A percentile compares a stretch with the other conserved stretches of the same genome.
Evolutionary conservation across 139 green algal genomes (phyloP).

Genomic region (Diplosphaera chodatii): DNA sequence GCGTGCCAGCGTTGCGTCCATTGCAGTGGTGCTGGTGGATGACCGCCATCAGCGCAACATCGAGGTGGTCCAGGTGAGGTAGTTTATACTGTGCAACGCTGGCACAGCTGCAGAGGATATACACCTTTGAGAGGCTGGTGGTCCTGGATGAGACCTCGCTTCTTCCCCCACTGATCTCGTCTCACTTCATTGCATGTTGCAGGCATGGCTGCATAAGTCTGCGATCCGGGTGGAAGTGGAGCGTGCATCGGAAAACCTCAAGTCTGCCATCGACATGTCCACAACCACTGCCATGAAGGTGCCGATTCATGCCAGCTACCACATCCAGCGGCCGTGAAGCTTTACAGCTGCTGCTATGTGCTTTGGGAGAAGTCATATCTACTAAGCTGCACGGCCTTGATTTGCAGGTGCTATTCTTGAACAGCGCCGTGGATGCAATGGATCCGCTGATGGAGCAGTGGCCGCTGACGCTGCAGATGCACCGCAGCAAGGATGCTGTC

Average conservation of each 20-base stretch:
- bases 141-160: too few relatives aligned
- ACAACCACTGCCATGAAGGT: background rate
- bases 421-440: constrained; percentile 30
- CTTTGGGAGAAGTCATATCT: too few relatives aligned
- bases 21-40: constrained; percentile 21
- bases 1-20: background rate
- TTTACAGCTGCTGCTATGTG: too few relatives aligned
- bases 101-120: too few relatives aligned
- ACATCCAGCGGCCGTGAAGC: too few relatives aligned
- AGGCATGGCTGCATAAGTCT: constrained; percentile 30
- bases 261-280: background rate
- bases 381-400: too few relatives aligned
- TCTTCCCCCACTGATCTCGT: too few relatives aligned
- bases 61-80: constrained; percentile 10
- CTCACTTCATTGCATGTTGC: constrained; percentile 1
- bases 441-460: constrained; percentile 28
- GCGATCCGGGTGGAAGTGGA: constrained; percentile 23
- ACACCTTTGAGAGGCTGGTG: too few relatives aligned
- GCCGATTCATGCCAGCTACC: background rate
- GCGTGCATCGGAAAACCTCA: constrained; percentile 14
- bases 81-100: too few relatives aligned
- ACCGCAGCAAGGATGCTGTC: background rate
- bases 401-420: constrained; percentile 26
- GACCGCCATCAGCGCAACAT: constrained; percentile 28
- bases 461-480: constrained; percentile 14